Evolutionary conservation across 2,329 filamentous ascomycete species (phyloP).

Genomic region (Aspergillus brunneoviolaceus): DNA sequence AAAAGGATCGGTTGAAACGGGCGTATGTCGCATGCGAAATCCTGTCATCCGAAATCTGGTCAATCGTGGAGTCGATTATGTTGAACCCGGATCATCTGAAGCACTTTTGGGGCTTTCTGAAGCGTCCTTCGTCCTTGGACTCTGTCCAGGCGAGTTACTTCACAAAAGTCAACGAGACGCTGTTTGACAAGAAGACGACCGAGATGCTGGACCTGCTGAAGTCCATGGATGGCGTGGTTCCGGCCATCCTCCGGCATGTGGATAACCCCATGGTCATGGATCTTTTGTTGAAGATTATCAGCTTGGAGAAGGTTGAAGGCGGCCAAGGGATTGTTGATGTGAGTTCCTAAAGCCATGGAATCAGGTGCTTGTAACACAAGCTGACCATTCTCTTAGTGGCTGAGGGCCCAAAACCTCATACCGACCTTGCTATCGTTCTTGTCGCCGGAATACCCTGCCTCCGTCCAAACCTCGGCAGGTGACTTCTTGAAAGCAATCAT

Average conservation of each 20-base stretch:
- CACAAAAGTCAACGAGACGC: constrained; percentile 96
- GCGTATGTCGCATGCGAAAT: constrained; percentile 92
- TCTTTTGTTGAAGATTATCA: constrained; percentile 92
- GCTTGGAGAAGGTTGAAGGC: constrained; percentile 85
- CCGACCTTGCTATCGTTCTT: constrained; percentile 84
- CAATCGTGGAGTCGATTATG: constrained; percentile 88
- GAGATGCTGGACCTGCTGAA: constrained; percentile 94
- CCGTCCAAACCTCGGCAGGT: constrained; percentile 92
- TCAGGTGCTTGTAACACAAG: neutral
- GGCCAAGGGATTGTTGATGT: constrained; percentile 93
- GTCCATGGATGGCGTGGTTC: constrained; percentile 74
- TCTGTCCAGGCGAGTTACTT: constrained; percentile 96
- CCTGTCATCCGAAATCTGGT: constrained; percentile 93
- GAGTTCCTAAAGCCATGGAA: constrained; percentile 36
- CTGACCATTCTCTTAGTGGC: constrained; percentile 62
- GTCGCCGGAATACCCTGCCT: constrained; percentile 77
- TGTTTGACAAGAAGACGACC: constrained; percentile 96
- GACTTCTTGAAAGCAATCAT: constrained; percentile 99
- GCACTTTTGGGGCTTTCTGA: constrained; percentile 89
- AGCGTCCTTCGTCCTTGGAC: constrained; percentile 79
- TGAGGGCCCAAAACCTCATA: constrained; percentile 85
- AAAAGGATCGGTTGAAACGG: constrained; percentile 90
- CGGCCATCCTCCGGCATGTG: constrained; percentile 85
- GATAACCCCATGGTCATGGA: constrained; percentile 99
- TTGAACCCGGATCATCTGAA: constrained; percentile 75